Percentiles rank a stretch among this genome's conserved stretches.
These are phyloP conservation scores for Candida frijolesensis DNA, from an alignment of 1,139 yeast species.

Conservation along the genomic window DNA sequence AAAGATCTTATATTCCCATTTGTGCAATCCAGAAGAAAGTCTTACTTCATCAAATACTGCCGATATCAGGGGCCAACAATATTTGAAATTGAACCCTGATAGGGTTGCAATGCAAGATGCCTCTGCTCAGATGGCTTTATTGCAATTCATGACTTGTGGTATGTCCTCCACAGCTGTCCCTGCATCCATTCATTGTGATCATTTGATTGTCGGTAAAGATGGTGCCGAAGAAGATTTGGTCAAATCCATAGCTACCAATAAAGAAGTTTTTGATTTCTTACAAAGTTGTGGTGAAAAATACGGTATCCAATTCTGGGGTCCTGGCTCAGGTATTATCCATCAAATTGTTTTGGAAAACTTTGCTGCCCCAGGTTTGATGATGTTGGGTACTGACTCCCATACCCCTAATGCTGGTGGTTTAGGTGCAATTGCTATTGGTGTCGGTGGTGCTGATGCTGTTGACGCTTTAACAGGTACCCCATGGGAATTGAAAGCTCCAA, in stretches of 20 bases:
- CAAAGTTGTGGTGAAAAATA: slow-evolving; percentile 89
- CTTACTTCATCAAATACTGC: slow-evolving; percentile 52
- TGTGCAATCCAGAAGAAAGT: slow-evolving; percentile 82
- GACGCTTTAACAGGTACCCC: slow-evolving; percentile 97
- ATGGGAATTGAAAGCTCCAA: slow-evolving; percentile 98
- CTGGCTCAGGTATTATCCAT: slow-evolving; percentile 98
- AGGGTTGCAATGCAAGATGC: slow-evolving; percentile 99
- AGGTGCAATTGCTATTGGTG: slow-evolving; percentile 97
- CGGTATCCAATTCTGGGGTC: slow-evolving; percentile 98
- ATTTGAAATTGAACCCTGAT: slow-evolving; percentile 92
- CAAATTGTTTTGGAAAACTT: slow-evolving; percentile 96
- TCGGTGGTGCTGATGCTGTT: slow-evolving; percentile 98
- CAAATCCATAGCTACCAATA: slow-evolving; percentile 77
- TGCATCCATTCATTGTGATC: slow-evolving; percentile 96
- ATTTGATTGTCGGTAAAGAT: slow-evolving; percentile 90
- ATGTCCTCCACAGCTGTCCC: slow-evolving; percentile 86
- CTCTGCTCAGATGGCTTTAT: slow-evolving; percentile 94
- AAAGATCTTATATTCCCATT: slow-evolving; percentile 88
- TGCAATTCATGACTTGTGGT: slow-evolving; percentile 97
- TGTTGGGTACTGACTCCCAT: slow-evolving; percentile 97
- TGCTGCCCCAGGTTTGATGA: slow-evolving; percentile 92
- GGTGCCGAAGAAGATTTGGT: slow-evolving; percentile 83
- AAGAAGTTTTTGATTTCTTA: slow-evolving; percentile 91
- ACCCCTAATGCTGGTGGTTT: slow-evolving; percentile 98
- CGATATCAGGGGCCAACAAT: slow-evolving; percentile 78